Evolutionary conservation across 2,329 filamentous ascomycete genomes (phyloP), one percentile per base, ranked within the genome.

Genomic region (Calycina herbarum): DNA sequence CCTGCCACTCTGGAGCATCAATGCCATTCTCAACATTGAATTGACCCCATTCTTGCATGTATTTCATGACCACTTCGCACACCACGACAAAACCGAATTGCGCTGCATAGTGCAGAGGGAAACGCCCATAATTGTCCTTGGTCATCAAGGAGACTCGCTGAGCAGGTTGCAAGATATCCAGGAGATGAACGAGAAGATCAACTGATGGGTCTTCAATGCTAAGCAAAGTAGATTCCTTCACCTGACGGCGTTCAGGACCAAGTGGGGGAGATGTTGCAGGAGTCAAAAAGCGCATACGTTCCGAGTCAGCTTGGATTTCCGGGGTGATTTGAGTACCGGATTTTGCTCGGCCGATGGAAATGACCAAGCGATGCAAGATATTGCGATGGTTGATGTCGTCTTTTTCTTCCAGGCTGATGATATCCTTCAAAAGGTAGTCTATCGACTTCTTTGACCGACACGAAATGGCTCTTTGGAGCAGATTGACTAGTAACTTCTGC

Each of bases 381-480:
- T 97, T 99, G 13, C 95, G 89, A 73, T 90, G 89, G 78, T 98
- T 97, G 75, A 99, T 93, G 74, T 98, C 95, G 71, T 96, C 92
- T 2, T 91, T 86, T 74, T 97, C 94, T 60, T 96, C 89, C 2
- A 98, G 83, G 0, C 86, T 88, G 57, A 87, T 84, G 61, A 95
- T 83, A 54, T 88, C 84, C 11, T 82, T 79, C 2, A 99, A 78
- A 1, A 98, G 83, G 65, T 85, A 85, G n/a, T 85, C 80, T 60
- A 97, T 90, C 73, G 88, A 93, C 29, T 82, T 78, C 72, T 85
- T 89, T 0, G 91, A 86, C 61, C 87, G 86, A 65, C 85, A 85
- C 2, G 90, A 89, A 65, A 95, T 92, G 0, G 91, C 85, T 67
- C 92, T 83, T 78, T 97, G 89, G 64, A 97, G 78, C 62, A 95